Evolutionary conservation across 345 rosid species (phyloP), one percentile per base, ranked within the genome.

Genomic region (Syzygium jambos): DNA sequence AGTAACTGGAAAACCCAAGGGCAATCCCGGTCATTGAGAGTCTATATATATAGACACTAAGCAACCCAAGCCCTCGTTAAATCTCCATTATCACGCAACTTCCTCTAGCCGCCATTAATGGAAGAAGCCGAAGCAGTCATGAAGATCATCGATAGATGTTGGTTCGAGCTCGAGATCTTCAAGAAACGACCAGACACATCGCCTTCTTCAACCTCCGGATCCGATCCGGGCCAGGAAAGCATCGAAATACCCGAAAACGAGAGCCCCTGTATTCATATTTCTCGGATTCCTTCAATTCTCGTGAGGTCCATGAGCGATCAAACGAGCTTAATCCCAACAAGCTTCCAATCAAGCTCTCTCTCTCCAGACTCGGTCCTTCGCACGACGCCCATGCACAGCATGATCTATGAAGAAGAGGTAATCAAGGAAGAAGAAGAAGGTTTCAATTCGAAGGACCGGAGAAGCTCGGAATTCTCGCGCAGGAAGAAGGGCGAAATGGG

Each of bases 281-380:
- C 84, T 41, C 53, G 52, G 87, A 90, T 73, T 57, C 88, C 86
- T 89, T 52, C 92, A 49, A 85, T 89, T 10, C 88, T 85, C 53
- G 63, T 54, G 38, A 88, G 95, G 92, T 95, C 96, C 30, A 87
- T 92, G 94, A 95, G 98, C 84, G 95, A 92, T 38, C 91, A 92
- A 73, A 85, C 89, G 86, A 90, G 90, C 91, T 90, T 91, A 88
- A 12, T 13, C 54, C 85, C 88, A 11, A 85, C 90, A 9, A 88
- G 82, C 13, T 52, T 13, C 54, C 85, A 88, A 11, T 87, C 90
- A 6, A 88, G 82, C 16, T 29, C 92, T 51, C 34, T 87, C 9
- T 94, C 95, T 0, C 94, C 95, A 1, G 91, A 93, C 86, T 93
- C 98, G 0, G 95, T 92, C 84, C 93, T 93, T 27, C 54, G 17